Evolutionary conservation across 495 filamentous ascomycete genomes (phyloP).

Genomic region (Xylaria sp.): DNA sequence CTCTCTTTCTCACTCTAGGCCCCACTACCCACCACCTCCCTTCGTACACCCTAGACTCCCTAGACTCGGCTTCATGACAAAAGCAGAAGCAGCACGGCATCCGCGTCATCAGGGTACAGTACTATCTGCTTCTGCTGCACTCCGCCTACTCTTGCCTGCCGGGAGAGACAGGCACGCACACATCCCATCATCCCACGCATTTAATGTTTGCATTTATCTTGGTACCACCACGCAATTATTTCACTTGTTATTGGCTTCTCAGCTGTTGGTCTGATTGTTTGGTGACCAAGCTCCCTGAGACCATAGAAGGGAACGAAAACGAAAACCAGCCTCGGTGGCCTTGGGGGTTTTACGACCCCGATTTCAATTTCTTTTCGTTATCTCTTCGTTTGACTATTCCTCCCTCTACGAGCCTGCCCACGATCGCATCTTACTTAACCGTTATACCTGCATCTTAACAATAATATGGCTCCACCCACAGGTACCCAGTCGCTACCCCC

Average conservation of each 20-base stretch:
- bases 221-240: neutral
- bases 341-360: neutral
- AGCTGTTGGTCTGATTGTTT: neutral
- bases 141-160: neutral
- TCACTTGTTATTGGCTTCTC: neutral
- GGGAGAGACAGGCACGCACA: neutral
- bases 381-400: neutral
- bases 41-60: no score
- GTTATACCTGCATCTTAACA: constrained; percentile 11
- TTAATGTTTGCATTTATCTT: neutral
- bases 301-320: neutral
- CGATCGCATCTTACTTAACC: neutral
- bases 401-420: neutral
- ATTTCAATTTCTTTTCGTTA: neutral
- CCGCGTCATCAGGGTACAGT: neutral
- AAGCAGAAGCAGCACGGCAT: neutral
- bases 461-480: constrained; percentile 39
- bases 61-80: constrained; percentile 13
- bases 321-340: neutral
- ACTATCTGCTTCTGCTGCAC: constrained; percentile 6
- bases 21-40: neutral
- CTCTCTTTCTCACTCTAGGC: no score
- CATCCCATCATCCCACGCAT: no score
- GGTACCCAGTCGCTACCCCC: constrained; percentile 93
- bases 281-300: neutral